Base-by-base conservation (phyloP, 352 stramenopile species). In the Phytophthora constricta region DNA sequence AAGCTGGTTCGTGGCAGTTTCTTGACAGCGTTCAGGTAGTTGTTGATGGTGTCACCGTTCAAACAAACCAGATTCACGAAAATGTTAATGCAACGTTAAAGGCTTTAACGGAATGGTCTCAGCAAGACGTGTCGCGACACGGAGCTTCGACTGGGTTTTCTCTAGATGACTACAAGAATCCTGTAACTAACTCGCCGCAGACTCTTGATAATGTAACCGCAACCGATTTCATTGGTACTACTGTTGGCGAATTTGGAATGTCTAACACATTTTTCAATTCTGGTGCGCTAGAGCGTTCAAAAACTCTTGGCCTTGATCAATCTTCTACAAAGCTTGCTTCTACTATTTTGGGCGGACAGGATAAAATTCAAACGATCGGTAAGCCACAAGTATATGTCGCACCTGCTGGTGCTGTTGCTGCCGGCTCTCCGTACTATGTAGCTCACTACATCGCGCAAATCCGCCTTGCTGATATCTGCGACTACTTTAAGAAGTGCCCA, bases 401-500 rank as follows among this genome's bases (percentile, higher is more conserved):
- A n/a, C n/a, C n/a, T n/a, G n/a, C n/a, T n/a, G n/a, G n/a, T n/a
- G n/a, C n/a, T n/a, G n/a, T n/a, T n/a, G n/a, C n/a, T n/a, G n/a
- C n/a, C n/a, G n/a, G n/a, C n/a, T n/a, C n/a, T n/a, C n/a, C n/a
- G n/a, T n/a, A 53, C 4, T 53, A 65, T 34, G 46, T 58, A 13
- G 45, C 52, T 0, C 52, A 69, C 17, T 69, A 62, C 14, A 26
- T 68, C 1, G 60, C 52, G 5, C 47, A 22, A 1, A 58, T 62
- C 23, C 28, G 22, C 13, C 19, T 69, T 1, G 5, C 1, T 1
- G 52, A 69, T 47, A 62, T 69, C 19, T 55, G 45, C 17, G 61
- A 69, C 13, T 69, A 55, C 20, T 62, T 62, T 13, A 62, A 69
- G n/a, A 62, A 68, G n/a, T 58, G 33, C n/a, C 61, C 48, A 5